Conservation (phyloP, 306 rosid genomes). For the Betula pendula region DNA sequence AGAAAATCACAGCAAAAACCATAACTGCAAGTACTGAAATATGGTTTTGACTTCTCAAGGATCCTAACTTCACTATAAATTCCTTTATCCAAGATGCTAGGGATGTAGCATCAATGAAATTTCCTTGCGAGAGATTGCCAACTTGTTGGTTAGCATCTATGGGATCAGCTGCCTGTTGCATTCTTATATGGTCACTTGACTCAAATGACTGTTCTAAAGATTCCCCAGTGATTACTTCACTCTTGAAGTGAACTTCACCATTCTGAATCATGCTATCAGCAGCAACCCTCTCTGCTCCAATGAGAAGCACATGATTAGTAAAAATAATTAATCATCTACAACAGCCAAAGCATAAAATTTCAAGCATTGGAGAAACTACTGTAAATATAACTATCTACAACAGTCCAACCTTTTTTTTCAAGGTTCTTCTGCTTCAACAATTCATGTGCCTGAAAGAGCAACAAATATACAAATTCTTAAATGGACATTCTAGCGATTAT, state of each 20-base stretch:
- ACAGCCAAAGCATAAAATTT: slow-evolving; percentile 22
- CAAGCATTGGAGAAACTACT: slow-evolving; percentile 14
- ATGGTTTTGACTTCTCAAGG: slow-evolving; percentile 68
- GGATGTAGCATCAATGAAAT: slow-evolving; percentile 31
- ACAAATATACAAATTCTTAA: slow-evolving; percentile 12
- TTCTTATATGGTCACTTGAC: slow-evolving; percentile 29
- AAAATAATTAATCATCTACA: slow-evolving; percentile 5
- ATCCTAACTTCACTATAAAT: slow-evolving; percentile 39
- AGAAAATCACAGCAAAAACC: slow-evolving; percentile 69
- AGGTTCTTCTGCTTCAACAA: slow-evolving; percentile 60
- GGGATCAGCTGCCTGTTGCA: slow-evolving; percentile 29
- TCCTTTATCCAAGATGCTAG: slow-evolving; percentile 50
- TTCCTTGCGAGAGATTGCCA: slow-evolving; percentile 40
- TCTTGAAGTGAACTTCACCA: slow-evolving; percentile 35
- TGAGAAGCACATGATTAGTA: slow-evolving; percentile 18
- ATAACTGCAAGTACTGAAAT: slow-evolving; percentile 54
- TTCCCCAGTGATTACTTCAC: slow-evolving; percentile 44
- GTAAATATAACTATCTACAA: slow-evolving; percentile 16
- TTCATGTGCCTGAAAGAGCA: slow-evolving; percentile 72
- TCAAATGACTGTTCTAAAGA: slow-evolving; percentile 48
- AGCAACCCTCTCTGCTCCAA: slow-evolving; percentile 39
- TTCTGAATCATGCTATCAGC: slow-evolving; percentile 32
- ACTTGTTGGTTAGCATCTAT: slow-evolving; percentile 30
- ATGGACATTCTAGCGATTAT: slow-evolving; percentile 13
- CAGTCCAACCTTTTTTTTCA: slow-evolving; percentile 54